Evolutionary conservation across 106 monocot genomes (phyloP), one percentile per base, ranked within the genome.

Genomic region (Phalaenopsis equestris): DNA sequence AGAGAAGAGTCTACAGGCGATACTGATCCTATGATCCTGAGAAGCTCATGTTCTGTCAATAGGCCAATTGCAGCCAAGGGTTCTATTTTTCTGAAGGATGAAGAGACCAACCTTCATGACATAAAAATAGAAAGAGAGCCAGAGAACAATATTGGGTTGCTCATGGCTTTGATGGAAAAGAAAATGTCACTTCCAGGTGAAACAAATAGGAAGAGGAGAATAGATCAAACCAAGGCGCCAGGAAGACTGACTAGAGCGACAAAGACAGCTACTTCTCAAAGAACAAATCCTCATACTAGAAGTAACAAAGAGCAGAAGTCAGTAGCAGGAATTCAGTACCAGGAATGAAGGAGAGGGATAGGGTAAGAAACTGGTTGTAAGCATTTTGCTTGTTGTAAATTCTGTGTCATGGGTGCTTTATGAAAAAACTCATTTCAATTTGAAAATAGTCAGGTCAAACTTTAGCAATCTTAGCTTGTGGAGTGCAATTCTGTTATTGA

Each of bases 31-130:
- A 85, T 68, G 16, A 86, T 95, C 37, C 86, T 95, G 3, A 83
- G 79, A 73, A 84, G 81, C 67, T 89, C 90, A 10, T 80, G 87
- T 80, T 81, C 83, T 24, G 55, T 83, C 42, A 89, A 89, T 81
- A 89, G 72, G 82, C 85, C 70, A 72, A 37, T 68, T 14, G 78
- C 45, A 41, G 43, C 64, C 1, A 85, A 80, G 41, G 75, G 78
- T 17, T 92, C 88, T 5, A 9, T 85, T 15, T 76, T 87, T 74
- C 57, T 85, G 8, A 86, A 76, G 72, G 89, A 86, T 10, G 42
- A 76, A 56, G 90, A 89, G 47, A 78, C 89, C 38, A 84, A 87
- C 23, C 86, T 90, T 41, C 84, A 92, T n/a, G 87, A 93, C 64
- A 79, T 86, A 23, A 95, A 93, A 41, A 80, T 89, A 46, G 87